Base-by-base conservation (phyloP, 2,329 filamentous ascomycete genomes). In the Apiospora marii region DNA sequence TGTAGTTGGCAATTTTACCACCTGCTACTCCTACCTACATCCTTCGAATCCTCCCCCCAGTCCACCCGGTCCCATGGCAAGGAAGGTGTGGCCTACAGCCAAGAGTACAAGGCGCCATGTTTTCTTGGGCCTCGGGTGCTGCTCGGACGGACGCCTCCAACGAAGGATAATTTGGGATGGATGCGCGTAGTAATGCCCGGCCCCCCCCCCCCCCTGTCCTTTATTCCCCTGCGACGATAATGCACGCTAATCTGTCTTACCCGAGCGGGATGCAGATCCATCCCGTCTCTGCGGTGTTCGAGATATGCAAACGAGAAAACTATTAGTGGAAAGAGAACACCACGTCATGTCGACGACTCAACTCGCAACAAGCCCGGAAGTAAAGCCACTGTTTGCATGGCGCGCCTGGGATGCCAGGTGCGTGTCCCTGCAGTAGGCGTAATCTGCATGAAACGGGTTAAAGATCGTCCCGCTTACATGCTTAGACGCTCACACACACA, bases 211-310 rank as follows among this genome's bases (percentile, higher is more conserved):
- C 27, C 30, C 10, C 10, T 14, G 19, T 10, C 19, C 30, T n/a
- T 13, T 13, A 16, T 22, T 2, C 37, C 37, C 37, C 37, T 41
- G 37, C 37, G 37, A 41, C 37, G 24, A 27, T 13, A 7, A 64
- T 6, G 58, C 58, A 64, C 58, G 10, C 58, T 64, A 64, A 64
- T n/a, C 22, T 64, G 58, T 13, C 34, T 64, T 13, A 12, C 58
- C 58, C 58, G 58, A 64, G 58, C 58, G 34, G 34, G 34, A 41
- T 64, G 58, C 58, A 64, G 58, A 41, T 64, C 58, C 34, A 41
- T 64, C 58, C 58, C 58, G 34, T 14, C 58, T 41, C 34, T 41
- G 3, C 58, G 34, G 58, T 4, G 19, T 41, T 41, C 58, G 58
- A 34, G 34, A 37, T 41, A 13, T 64, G 58, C 58, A 27, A 34